Base-by-base conservation (phyloP, 2,329 filamentous ascomycete genomes). In the Venturia nashicola region DNA sequence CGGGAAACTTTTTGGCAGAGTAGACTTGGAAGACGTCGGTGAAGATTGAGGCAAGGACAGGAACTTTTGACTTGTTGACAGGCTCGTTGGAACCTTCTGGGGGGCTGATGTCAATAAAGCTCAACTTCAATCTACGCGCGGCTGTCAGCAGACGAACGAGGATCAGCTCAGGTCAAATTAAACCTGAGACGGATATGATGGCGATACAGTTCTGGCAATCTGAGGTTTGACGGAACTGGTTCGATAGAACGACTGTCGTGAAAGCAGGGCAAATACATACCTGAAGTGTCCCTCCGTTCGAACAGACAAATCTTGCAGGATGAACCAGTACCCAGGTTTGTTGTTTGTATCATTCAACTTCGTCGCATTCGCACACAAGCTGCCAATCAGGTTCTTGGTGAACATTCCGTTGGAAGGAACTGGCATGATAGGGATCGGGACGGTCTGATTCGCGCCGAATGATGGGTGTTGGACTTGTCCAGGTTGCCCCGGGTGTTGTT, bases 1-100 rank as follows among this genome's bases (percentile, higher is more conserved):
- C 94, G 0, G 94, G 94, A 75, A 99, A 99, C 72, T 97, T 97
- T 82, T 99, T 99, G 59, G 94, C 94, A 2, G 90, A 96, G 76
- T 88, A 97, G 39, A 99, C 94, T 63, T 91, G 90, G 79, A 99
- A 97, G 2, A 86, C 82, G 5, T 96, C 89, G 59, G 90, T 95
- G 76, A 93, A 97, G 69, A 86, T 87, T 9, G 87, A 88, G 0
- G 93, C 91, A 20, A 97, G 82, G 14, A 97, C 88, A 0, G 90
- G 90, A 0, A 90, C 89, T 67, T 86, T 86, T 64, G 86, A 88
- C 44, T 83, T 87, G 73, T 91, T 94, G 66, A 95, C 78, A 4
- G 78, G 76, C 69, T 71, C 76, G 68, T 73, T 77, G 18, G 27
- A 34, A 68, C 74, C 73, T 46, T 74, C 73, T 23, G 76, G 73